Evolutionary conservation across 179 eudicot species (phyloP).

Genomic region (Nepenthes alata): DNA sequence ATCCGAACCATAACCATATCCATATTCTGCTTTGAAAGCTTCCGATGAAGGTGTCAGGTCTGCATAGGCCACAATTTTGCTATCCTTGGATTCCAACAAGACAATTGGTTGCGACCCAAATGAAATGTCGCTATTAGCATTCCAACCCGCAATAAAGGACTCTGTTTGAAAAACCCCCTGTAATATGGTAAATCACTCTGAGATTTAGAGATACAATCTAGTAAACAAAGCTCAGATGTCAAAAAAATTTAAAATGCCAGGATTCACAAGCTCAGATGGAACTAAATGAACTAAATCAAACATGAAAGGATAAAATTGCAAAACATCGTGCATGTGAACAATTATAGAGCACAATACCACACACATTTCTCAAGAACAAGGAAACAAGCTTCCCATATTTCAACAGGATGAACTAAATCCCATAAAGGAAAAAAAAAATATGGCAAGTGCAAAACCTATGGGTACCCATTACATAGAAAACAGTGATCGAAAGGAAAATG

Average conservation of each 20-base stretch:
- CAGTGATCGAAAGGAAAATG: no score
- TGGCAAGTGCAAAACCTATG: no score
- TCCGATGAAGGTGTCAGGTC: slow-evolving; percentile 35
- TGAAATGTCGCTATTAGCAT: slow-evolving; percentile 14
- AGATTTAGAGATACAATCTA: neutral
- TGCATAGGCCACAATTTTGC: slow-evolving; percentile 35
- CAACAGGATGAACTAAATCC: no score
- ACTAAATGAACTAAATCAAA: no score
- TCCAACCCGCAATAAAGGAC: slow-evolving; percentile 3
- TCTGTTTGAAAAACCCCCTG: slow-evolving; percentile 18
- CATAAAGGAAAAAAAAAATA: no score
- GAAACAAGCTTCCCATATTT: no score
- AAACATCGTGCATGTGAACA: no score
- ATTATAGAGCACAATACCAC: no score
- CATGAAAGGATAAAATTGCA: no score
- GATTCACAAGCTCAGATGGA: neutral
- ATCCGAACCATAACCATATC: slow-evolving; percentile 40
- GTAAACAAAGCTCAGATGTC: neutral
- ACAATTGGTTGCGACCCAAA: slow-evolving; percentile 30
- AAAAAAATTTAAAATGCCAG: neutral
- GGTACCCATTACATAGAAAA: no score
- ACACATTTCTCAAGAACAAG: no score
- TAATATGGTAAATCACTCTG: neutral
- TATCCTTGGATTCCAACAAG: slow-evolving; percentile 35
- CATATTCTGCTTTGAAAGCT: slow-evolving; percentile 25